Conservation (phyloP, 768 basidiomycete species). For the Tulasnella sp. region DNA sequence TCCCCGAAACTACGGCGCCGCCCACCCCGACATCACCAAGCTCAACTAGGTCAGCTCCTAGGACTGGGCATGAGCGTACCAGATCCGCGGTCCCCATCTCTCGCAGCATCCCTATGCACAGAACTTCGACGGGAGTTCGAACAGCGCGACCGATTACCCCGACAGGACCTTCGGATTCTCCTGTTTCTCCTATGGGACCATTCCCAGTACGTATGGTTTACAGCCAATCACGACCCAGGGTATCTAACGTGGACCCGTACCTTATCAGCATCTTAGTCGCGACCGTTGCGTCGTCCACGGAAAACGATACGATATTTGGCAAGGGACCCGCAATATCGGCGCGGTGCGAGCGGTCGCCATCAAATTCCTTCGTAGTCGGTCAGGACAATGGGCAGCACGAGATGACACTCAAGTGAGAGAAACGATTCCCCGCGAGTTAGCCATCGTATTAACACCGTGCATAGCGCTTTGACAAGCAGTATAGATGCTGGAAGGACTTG, state of each 20-base stretch:
- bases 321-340: not conserved
- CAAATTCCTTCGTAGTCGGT: not conserved
- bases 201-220: not conserved
- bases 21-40: not conserved
- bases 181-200: not conserved
- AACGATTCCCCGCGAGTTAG: not conserved
- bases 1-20: not conserved
- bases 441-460: not conserved
- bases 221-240: not conserved
- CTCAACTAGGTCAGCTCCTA: not conserved
- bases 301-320: constrained; percentile 7
- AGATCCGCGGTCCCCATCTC: not conserved
- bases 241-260: not conserved
- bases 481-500: constrained; percentile 1
- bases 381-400: not conserved
- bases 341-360: not conserved
- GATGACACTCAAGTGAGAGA: not conserved
- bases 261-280: not conserved
- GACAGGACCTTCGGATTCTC: not conserved
- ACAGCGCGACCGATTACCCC: not conserved
- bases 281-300: constrained; percentile 2
- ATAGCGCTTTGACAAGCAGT: not conserved
- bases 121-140: not conserved
- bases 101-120: not conserved
- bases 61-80: not conserved